Base-by-base conservation (phyloP, 2,329 filamentous ascomycete species). In the Mariannaea sp. region DNA sequence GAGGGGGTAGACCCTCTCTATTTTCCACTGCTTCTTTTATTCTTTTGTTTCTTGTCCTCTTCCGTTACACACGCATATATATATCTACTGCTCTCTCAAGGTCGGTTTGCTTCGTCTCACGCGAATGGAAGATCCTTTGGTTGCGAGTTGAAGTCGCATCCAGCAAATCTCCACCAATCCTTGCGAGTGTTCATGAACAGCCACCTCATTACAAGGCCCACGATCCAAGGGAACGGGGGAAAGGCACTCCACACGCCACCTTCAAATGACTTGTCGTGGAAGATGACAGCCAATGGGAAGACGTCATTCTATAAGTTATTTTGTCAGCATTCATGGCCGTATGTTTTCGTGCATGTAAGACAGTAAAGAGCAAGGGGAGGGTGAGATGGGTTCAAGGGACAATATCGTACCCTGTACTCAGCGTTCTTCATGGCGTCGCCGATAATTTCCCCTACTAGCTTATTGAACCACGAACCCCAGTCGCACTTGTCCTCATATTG, bases 81-180 rank as follows among this genome's bases (percentile, higher is more conserved):
- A n/a, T n/a, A n/a, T n/a, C n/a, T 24, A 24, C 22, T 24, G 22
- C 8, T 8, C 22, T 24, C 29, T 10, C 29, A 32, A 32, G n/a
- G 9, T 43, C 14, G n/a, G 14, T 4, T 4, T 39, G 10, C 20
- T 30, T 14, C 19, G 10, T 12, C 13, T 63, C 48, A 69, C 4
- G 64, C 71, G 65, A 74, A 74, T 3, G 68, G 71, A 27, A 75
- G 56, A 16, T 72, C 69, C 49, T 67, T 62, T 9, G 68, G 71
- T 17, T 58, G 59, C 14, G 67, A 67, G 13, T 61, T 41, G 20
- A 60, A 46, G 44, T 71, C 67, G 39, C 70, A 71, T 9, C 65
- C 62, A 1, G 69, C 64, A 52, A 73, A 73, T 39, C 69, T 65
- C 70, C 70, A 71, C 70, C 70, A 71, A 30, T 67, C 66, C 49